These are phyloP conservation scores for Aspergillus spinulosporus DNA, from an alignment of 2,329 filamentous ascomycete species.

Conservation along the genomic window DNA sequence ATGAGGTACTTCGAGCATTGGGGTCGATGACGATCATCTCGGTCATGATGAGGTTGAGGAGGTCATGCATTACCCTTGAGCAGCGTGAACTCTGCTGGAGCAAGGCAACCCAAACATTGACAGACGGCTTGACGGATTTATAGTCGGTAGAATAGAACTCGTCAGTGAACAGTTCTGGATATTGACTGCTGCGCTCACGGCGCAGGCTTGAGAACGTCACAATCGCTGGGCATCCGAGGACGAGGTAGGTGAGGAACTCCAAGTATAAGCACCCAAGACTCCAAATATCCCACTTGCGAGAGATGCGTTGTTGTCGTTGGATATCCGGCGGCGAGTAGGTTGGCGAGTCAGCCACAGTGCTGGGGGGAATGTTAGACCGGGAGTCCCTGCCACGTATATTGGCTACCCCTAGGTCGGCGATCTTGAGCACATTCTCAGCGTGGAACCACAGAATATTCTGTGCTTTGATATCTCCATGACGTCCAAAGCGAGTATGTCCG, in stretches of 20 bases:
- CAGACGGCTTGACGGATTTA: slow-evolving; percentile 6
- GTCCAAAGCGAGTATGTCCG: slow-evolving; percentile 26
- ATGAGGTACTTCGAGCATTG: neutral
- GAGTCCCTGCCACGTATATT: slow-evolving; percentile 37
- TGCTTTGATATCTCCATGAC: slow-evolving; percentile 40
- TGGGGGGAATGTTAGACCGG: slow-evolving; percentile 27
- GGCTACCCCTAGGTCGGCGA: slow-evolving; percentile 39
- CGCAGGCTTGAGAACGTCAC: slow-evolving; percentile 8
- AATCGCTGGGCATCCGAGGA: slow-evolving; percentile 25
- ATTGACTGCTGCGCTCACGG: neutral
- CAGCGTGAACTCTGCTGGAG: neutral
- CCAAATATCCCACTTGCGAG: slow-evolving; percentile 31
- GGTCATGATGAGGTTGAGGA: slow-evolving; percentile 14
- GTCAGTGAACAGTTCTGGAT: neutral
- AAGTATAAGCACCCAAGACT: slow-evolving; percentile 39
- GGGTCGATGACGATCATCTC: slow-evolving; percentile 11
- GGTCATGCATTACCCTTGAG: slow-evolving; percentile 5
- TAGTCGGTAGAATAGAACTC: slow-evolving; percentile 12
- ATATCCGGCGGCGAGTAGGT: slow-evolving; percentile 46
- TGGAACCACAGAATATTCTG: slow-evolving; percentile 39
- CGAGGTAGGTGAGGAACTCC: slow-evolving; percentile 40
- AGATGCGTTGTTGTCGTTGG: slow-evolving; percentile 22
- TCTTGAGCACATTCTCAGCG: slow-evolving; percentile 24
- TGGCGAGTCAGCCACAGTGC: slow-evolving; percentile 19
- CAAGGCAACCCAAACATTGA: slow-evolving; percentile 8